Evolutionary conservation across 169 alveolate species (phyloP).

Genomic region (Babesia divergens): DNA sequence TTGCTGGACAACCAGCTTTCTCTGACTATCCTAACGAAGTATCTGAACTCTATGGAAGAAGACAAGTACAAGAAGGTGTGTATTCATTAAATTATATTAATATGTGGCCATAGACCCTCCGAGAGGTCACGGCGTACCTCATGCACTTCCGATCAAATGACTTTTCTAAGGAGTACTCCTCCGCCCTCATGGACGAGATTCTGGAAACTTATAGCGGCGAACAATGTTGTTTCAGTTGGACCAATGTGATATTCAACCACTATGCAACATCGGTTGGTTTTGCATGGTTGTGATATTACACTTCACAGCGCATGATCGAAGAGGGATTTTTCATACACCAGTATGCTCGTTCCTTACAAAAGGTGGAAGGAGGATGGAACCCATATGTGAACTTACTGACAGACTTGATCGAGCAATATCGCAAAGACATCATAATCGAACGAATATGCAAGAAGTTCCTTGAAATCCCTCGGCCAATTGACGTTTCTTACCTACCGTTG

Average conservation of each 20-base stretch:
- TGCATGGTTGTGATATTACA: neutral
- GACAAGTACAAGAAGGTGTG: constrained; percentile 17
- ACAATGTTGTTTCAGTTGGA: constrained; percentile 1
- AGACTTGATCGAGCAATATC: constrained; percentile 26
- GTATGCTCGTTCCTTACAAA: neutral
- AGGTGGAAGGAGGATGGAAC: constrained; percentile 1
- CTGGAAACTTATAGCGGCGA: constrained; percentile 24
- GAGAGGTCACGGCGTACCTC: constrained; percentile 26
- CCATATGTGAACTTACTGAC: constrained; percentile 29
- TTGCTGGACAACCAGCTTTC: constrained; percentile 15
- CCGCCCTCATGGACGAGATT: constrained; percentile 6
- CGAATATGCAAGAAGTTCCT: constrained; percentile 42
- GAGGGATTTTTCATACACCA: constrained; percentile 34
- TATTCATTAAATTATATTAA: too few relatives aligned
- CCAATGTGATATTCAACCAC: constrained; percentile 28
- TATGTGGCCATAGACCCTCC: constrained; percentile 1
- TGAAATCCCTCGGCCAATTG: constrained; percentile 39
- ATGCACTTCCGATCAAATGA: constrained; percentile 48
- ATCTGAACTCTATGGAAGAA: constrained; percentile 5
- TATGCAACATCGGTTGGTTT: constrained; percentile 41
- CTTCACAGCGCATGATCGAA: constrained; percentile 23
- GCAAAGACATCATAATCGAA: constrained; percentile 21
- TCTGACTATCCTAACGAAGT: constrained; percentile 20
- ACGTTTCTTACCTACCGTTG: constrained; percentile 31
- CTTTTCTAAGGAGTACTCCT: constrained; percentile 40